phyloP scores from a whole-genome alignment of 495 filamentous ascomycete genomes.

The Cenococcum geophilum region DNA sequence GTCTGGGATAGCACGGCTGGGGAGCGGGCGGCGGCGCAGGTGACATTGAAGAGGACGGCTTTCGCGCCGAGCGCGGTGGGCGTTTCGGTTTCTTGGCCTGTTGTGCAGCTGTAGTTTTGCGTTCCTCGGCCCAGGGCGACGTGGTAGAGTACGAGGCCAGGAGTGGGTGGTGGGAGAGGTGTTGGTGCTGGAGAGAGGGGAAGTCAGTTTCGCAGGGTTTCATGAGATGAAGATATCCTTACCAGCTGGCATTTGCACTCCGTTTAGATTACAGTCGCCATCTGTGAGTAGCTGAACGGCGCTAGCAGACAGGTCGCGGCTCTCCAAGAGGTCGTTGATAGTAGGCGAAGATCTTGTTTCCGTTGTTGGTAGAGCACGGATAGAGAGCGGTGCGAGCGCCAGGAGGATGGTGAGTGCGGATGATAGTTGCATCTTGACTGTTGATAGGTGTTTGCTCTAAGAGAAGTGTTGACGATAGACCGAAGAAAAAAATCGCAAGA shows the following conservation, averaged over 20 bases:
- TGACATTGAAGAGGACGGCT: slow-evolving; percentile 81
- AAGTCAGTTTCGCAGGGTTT: slow-evolving; percentile 12
- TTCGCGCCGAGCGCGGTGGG: slow-evolving; percentile 69
- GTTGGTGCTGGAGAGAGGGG: slow-evolving; percentile 24
- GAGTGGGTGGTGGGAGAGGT: slow-evolving; percentile 51
- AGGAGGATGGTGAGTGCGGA: slow-evolving; percentile 22
- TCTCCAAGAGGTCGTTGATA: slow-evolving; percentile 3
- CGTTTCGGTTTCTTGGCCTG: slow-evolving; percentile 45
- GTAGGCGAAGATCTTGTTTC: background rate
- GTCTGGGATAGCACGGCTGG: slow-evolving; percentile 56
- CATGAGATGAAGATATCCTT: background rate
- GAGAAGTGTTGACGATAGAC: slow-evolving; percentile 1
- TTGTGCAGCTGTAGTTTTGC: slow-evolving; percentile 85
- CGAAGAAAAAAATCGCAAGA: background rate
- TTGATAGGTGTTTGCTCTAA: background rate
- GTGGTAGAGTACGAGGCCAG: slow-evolving; percentile 58
- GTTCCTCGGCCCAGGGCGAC: slow-evolving; percentile 83
- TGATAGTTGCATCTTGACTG: slow-evolving; percentile 26
- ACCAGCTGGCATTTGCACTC: slow-evolving; percentile 14
- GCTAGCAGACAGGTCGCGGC: background rate
- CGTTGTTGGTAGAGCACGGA: slow-evolving; percentile 24
- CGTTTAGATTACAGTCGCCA: slow-evolving; percentile 18
- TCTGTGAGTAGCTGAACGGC: slow-evolving; percentile 10
- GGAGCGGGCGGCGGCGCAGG: slow-evolving; percentile 64
- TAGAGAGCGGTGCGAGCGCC: slow-evolving; percentile 21